A percentile compares a stretch with the other conserved stretches of the same genome.
Conservation (phyloP, 345 rosid species). For the Crucihimalaya himalaica region DNA sequence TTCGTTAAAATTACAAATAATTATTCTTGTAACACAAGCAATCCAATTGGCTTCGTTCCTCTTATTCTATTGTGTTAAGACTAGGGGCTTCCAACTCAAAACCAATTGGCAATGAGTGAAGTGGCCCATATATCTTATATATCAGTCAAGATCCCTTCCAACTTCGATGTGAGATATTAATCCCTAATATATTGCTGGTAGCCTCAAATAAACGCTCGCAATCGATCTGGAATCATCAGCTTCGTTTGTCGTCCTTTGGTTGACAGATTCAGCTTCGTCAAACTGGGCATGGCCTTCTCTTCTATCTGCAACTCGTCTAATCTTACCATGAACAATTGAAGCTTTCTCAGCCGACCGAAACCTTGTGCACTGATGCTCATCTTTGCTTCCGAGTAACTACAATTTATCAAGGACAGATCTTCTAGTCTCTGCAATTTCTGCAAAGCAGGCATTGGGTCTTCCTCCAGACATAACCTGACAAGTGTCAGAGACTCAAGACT, state of each 20-base stretch:
- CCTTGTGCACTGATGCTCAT: constrained; percentile 5
- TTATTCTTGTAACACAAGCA: too few species aligned
- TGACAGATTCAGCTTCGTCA: not conserved
- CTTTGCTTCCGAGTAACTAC: not conserved
- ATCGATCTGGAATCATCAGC: constrained; percentile 29
- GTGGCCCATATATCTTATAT: too few species aligned
- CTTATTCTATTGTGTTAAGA: too few species aligned
- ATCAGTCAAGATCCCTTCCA: too few species aligned
- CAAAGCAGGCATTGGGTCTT: constrained; percentile 12
- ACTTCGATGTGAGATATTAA: too few species aligned
- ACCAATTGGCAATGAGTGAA: too few species aligned
- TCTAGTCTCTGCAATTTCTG: not conserved
- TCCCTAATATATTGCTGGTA: too few species aligned
- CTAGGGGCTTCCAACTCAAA: too few species aligned
- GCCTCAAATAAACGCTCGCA: not conserved
- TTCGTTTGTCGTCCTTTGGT: not conserved
- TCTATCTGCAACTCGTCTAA: not conserved
- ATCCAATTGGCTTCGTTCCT: too few species aligned
- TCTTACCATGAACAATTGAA: not conserved
- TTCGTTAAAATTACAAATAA: too few species aligned
- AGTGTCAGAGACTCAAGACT: not conserved
- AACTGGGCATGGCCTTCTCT: constrained; percentile 9
- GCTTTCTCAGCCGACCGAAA: constrained; percentile 26
- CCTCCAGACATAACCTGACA: not conserved
- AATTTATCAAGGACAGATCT: not conserved